Conservation (phyloP, 1,284 basidiomycete genomes). For the Athelia psychrophila region DNA sequence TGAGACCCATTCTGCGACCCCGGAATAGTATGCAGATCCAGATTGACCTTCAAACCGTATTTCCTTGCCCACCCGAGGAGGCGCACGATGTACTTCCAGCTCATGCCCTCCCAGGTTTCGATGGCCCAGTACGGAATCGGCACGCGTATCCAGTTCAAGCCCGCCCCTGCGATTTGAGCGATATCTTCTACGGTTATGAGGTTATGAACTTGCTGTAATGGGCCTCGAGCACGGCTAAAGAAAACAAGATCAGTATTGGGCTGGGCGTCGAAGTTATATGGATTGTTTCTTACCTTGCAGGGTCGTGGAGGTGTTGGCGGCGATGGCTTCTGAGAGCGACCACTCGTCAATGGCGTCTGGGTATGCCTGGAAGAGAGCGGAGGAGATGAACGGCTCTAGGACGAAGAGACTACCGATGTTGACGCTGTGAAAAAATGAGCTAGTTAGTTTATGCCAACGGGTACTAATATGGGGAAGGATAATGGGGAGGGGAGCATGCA, state of each 20-base stretch:
- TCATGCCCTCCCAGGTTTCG: slow-evolving; percentile 46
- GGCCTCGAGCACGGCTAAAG: slow-evolving; percentile 30
- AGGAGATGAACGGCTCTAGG: slow-evolving; percentile 81
- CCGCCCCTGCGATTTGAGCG: slow-evolving; percentile 87
- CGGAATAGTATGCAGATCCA: slow-evolving; percentile 65
- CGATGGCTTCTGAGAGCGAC: slow-evolving; percentile 67
- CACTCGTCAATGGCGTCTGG: slow-evolving; percentile 74
- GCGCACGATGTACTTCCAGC: slow-evolving; percentile 11
- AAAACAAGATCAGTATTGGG: slow-evolving; percentile 42
- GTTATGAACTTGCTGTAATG: slow-evolving; percentile 43
- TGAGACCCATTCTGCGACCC: slow-evolving; percentile 62
- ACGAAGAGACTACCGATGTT: slow-evolving; percentile 76
- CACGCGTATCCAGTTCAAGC: slow-evolving; percentile 83
- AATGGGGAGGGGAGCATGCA: slow-evolving; percentile 65
- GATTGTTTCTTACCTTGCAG: slow-evolving; percentile 51
- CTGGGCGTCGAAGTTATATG: slow-evolving; percentile 57
- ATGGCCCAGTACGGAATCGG: slow-evolving; percentile 90
- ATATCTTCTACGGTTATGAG: slow-evolving; percentile 82
- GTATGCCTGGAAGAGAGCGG: slow-evolving; percentile 74
- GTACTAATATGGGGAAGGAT: slow-evolving; percentile 73
- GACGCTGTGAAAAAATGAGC: slow-evolving; percentile 70
- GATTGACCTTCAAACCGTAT: slow-evolving; percentile 66
- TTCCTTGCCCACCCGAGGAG: slow-evolving; percentile 65
- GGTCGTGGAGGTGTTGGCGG: slow-evolving; percentile 41
- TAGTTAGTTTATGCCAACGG: slow-evolving; percentile 71